Conservation (phyloP, 768 basidiomycete species). For the Neoboletus brunneissimus region DNA sequence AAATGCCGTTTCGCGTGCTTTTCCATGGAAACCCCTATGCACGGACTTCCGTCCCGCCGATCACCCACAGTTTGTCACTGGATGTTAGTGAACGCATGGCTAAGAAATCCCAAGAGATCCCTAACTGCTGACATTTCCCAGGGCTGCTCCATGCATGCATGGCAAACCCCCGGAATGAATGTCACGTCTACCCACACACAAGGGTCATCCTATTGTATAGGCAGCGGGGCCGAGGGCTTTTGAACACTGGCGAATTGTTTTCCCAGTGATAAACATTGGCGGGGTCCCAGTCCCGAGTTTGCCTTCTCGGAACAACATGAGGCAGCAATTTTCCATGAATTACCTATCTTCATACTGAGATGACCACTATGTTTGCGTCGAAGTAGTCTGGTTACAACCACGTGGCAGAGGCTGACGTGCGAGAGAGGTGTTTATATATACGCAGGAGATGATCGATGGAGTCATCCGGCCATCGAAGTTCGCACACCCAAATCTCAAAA, state of each 20-base stretch:
- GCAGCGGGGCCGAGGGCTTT: neutral
- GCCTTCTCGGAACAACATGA: neutral
- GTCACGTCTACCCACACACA: neutral
- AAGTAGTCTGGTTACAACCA: neutral
- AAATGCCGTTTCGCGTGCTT: neutral
- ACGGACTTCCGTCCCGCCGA: slow-evolving; percentile 4
- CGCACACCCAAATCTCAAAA: neutral
- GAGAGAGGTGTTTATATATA: neutral
- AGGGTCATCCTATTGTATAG: neutral
- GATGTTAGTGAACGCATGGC: neutral
- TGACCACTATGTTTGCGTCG: slow-evolving; percentile 1
- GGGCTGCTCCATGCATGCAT: neutral
- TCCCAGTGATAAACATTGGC: neutral
- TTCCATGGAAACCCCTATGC: slow-evolving; percentile 10
- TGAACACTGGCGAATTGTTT: neutral
- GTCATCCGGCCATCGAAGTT: neutral
- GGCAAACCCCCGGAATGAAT: neutral
- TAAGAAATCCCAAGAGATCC: neutral
- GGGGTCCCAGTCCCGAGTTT: neutral
- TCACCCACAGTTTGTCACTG: neutral
- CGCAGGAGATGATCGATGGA: neutral
- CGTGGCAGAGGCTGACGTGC: neutral
- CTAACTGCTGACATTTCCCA: slow-evolving; percentile 9
- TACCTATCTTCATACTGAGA: neutral
- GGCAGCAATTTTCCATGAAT: slow-evolving; percentile 5